phyloP scores from a whole-genome alignment of 163 green algal genomes.

The Prototheca wickerhamii region DNA sequence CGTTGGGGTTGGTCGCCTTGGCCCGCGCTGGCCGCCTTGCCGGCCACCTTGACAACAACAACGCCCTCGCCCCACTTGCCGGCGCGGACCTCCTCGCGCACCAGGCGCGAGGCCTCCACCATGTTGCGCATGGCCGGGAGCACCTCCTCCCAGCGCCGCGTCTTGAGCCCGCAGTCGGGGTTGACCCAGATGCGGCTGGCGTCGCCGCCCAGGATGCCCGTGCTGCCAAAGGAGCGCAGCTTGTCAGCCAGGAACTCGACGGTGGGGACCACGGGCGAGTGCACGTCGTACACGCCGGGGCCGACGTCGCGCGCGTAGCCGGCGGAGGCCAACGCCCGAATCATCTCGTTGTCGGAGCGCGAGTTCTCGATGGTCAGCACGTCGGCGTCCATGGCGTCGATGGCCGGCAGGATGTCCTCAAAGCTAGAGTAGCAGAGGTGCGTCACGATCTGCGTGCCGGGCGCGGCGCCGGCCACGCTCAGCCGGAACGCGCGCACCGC shows the following conservation, averaged over 20 bases:
- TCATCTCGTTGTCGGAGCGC: conserved; percentile 68
- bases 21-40: too few relatives aligned
- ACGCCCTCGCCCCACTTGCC: too few relatives aligned
- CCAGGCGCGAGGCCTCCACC: conserved; percentile 55
- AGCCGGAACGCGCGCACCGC: conserved; percentile 77
- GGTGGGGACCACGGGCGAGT: conserved; percentile 71
- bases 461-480: conserved; percentile 45
- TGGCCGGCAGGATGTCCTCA: conserved; percentile 73
- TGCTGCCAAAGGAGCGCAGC: conserved; percentile 28
- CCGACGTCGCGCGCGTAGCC: conserved; percentile 75
- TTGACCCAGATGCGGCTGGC: conserved; percentile 68
- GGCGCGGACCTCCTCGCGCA: background rate
- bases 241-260: conserved; percentile 27
- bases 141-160: conserved; percentile 64
- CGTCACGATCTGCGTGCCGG: conserved; percentile 74
- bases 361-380: conserved; percentile 93
- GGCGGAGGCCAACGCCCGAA: conserved; percentile 49
- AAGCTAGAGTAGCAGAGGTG: conserved; percentile 93
- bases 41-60: background rate
- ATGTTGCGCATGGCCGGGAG: conserved; percentile 77
- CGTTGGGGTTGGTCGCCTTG: too few relatives aligned
- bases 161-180: conserved; percentile 91
- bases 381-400: conserved; percentile 78
- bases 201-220: conserved; percentile 46
- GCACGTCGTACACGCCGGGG: conserved; percentile 85